Conservation (phyloP, 1,284 basidiomycete species). For the Sanguinoderma infundibulare region DNA sequence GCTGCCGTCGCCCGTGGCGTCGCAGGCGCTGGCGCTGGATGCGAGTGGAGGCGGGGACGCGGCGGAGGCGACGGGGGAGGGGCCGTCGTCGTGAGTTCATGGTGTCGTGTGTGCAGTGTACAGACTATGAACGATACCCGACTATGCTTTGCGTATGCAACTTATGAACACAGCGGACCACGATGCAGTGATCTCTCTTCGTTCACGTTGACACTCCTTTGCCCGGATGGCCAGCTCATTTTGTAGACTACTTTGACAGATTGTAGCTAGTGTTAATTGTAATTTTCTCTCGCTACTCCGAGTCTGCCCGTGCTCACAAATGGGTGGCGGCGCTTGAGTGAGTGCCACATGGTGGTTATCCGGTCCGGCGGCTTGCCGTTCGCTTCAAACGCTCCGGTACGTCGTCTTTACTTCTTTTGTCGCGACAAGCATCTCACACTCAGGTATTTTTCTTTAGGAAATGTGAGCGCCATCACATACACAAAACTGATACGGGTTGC, state of each 20-base stretch:
- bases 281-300: neutral
- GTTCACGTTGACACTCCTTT: no score
- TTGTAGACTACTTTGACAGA: neutral
- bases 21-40: neutral
- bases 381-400: no score
- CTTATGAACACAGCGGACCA: no score
- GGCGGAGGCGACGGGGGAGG: neutral
- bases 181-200: no score
- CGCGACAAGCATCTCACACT: neutral
- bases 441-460: neutral
- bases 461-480: neutral
- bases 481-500: neutral
- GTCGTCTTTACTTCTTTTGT: neutral
- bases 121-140: slow-evolving; percentile 1
- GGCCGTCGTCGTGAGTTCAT: neutral
- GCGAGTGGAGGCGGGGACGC: neutral
- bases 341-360: no score
- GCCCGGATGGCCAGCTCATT: neutral
- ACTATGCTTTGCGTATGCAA: neutral
- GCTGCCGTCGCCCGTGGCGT: slow-evolving; percentile 16
- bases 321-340: no score
- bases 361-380: no score
- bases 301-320: no score
- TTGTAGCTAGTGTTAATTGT: neutral
- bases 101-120: no score